phyloP scores from a whole-genome alignment of 2,329 filamentous ascomycete genomes.

The Emericellopsis atlantica region DNA sequence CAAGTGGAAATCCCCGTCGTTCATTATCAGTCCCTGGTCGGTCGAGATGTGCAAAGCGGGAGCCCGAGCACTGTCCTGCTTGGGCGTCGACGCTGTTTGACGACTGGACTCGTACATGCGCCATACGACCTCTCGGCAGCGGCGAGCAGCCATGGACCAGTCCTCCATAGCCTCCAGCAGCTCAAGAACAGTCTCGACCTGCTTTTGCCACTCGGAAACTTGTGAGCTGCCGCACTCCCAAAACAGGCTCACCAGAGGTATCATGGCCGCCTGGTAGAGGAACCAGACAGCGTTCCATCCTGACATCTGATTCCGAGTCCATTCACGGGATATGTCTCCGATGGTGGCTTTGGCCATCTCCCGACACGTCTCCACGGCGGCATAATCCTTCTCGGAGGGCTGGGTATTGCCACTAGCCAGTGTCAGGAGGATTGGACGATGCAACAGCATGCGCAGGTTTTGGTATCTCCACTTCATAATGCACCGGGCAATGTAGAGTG shows the following conservation, averaged over 20 bases:
- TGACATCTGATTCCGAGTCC: slow-evolving; percentile 60
- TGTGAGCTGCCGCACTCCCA: slow-evolving; percentile 44
- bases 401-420: slow-evolving; percentile 42
- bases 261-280: slow-evolving; percentile 69
- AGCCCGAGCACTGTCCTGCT: neutral
- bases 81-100: slow-evolving; percentile 11
- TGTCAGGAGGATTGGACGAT: slow-evolving; percentile 60
- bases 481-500: slow-evolving; percentile 55
- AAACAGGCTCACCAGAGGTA: slow-evolving; percentile 64
- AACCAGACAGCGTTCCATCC: slow-evolving; percentile 79
- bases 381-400: slow-evolving; percentile 47
- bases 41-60: slow-evolving; percentile 9
- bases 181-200: slow-evolving; percentile 45
- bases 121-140: slow-evolving; percentile 50
- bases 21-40: slow-evolving; percentile 15
- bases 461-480: slow-evolving; percentile 78
- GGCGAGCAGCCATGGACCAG: slow-evolving; percentile 50
- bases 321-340: slow-evolving; percentile 58
- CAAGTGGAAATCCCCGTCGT: slow-evolving; percentile 31
- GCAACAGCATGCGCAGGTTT: slow-evolving; percentile 64
- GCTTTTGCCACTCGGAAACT: slow-evolving; percentile 38
- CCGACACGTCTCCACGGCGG: slow-evolving; percentile 56
- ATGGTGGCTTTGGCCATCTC: slow-evolving; percentile 59
- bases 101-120: slow-evolving; percentile 48
- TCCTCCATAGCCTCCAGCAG: slow-evolving; percentile 52